Evolutionary conservation across 257 asterid species (phyloP).

Genomic region (Scutellaria baicalensis): DNA sequence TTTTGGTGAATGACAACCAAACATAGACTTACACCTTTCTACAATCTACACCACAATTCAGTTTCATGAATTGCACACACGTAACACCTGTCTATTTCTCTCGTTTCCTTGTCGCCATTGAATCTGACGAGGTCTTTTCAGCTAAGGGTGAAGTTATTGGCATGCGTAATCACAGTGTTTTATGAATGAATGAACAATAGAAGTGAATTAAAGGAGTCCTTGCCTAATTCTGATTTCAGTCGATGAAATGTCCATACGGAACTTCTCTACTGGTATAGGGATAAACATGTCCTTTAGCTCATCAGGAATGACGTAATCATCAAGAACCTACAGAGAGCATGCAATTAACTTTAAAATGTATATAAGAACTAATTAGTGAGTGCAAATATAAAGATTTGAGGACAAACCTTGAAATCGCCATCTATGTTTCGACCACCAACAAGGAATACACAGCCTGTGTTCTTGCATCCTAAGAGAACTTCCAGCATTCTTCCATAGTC

Average conservation of each 20-base stretch:
- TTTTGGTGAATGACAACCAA: not conserved
- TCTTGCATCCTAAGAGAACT: conserved; percentile 66
- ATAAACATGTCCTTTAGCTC: conserved; percentile 70
- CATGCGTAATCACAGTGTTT: not conserved
- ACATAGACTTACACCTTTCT: not conserved
- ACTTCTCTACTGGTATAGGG: conserved; percentile 65
- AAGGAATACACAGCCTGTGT: conserved; percentile 77
- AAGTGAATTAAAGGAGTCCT: conserved; percentile 22
- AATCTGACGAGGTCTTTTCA: not conserved
- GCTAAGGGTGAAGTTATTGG: not conserved
- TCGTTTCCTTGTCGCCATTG: not conserved
- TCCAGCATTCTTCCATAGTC: conserved; percentile 70
- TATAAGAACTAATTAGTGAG: not conserved
- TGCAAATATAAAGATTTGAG: not conserved
- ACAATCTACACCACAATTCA: not conserved
- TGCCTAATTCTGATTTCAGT: conserved; percentile 60
- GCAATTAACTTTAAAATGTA: not conserved
- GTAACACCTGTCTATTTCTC: not conserved
- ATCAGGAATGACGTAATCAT: conserved; percentile 67
- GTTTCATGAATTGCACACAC: not conserved
- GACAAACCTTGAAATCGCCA: conserved; percentile 70
- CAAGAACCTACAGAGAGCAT: conserved; percentile 56
- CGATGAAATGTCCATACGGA: conserved; percentile 82
- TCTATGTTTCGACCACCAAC: conserved; percentile 73
- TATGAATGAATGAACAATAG: not conserved